Evolutionary conservation across 2,329 filamentous ascomycete species (phyloP).

Genomic region (Leptosphaerulina australis): DNA sequence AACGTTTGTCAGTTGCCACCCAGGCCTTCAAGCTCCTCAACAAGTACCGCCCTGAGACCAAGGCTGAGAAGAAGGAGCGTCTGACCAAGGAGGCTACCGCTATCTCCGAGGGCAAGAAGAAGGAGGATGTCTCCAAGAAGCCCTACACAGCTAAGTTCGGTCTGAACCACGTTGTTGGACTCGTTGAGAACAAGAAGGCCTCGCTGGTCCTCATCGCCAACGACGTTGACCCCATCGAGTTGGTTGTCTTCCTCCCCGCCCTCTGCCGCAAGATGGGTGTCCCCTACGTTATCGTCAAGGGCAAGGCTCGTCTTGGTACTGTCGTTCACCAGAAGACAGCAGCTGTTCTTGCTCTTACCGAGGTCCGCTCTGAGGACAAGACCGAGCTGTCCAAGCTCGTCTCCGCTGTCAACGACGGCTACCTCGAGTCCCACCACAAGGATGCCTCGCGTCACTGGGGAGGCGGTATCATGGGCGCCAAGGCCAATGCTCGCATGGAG

Average conservation of each 20-base stretch:
- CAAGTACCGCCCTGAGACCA: conserved; percentile 99
- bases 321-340: conserved; percentile 99
- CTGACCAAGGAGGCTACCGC: conserved; percentile 97
- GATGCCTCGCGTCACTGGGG: conserved; percentile 92
- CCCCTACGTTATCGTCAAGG: conserved; percentile 98
- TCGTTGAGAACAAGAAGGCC: conserved; percentile 91
- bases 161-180: conserved; percentile 86
- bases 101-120: conserved; percentile 99
- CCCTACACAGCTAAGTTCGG: conserved; percentile 99
- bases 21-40: conserved; percentile 99
- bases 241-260: conserved; percentile 98
- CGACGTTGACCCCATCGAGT: conserved; percentile 99
- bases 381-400: conserved; percentile 95
- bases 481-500: conserved; percentile 77
- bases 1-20: conserved; percentile 66
- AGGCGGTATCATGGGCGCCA: conserved; percentile 98
- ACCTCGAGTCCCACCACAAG: conserved; percentile 88
- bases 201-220: conserved; percentile 97
- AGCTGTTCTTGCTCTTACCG: conserved; percentile 91
- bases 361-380: conserved; percentile 99
- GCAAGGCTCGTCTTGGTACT: conserved; percentile 98
- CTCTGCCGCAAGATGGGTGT: conserved; percentile 99
- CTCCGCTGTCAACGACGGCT: conserved; percentile 96
- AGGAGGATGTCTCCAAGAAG: conserved; percentile 99
- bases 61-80: conserved; percentile 99